Percentiles rank a stretch among this genome's conserved stretches.
phyloP scores from a whole-genome alignment of 2,329 filamentous ascomycete genomes.

The Scedosporium minutisporum region DNA sequence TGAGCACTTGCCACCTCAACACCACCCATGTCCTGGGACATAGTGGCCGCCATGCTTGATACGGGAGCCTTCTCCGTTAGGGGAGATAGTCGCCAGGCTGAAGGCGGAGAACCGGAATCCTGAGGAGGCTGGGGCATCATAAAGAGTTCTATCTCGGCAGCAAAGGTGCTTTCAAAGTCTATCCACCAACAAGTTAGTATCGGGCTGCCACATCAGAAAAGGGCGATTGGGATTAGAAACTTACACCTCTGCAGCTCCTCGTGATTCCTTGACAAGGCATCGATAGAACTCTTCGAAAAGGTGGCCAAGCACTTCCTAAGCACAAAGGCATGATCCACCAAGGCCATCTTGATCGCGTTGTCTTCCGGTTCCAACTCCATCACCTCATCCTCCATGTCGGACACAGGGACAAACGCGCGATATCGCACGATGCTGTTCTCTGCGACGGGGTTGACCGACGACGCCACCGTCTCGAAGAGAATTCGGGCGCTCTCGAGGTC shows the following conservation, averaged over 20 bases:
- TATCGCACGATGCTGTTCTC: conserved; percentile 74
- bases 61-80: conserved; percentile 26
- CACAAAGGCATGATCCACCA: conserved; percentile 82
- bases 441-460: conserved; percentile 64
- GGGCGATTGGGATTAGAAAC: conserved; percentile 25
- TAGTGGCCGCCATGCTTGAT: conserved; percentile 21
- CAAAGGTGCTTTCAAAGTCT: conserved; percentile 56
- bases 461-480: conserved; percentile 65
- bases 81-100: conserved; percentile 41
- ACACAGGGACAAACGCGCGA: conserved; percentile 58
- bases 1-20: conserved; percentile 37
- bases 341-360: conserved; percentile 70
- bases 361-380: conserved; percentile 52
- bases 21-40: conserved; percentile 12
- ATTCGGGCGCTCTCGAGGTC: conserved; percentile 60
- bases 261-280: conserved; percentile 43
- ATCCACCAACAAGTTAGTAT: background rate
- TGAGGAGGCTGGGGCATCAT: conserved; percentile 11
- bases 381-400: conserved; percentile 32
- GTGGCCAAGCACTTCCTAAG: conserved; percentile 71
- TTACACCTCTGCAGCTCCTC: conserved; percentile 57
- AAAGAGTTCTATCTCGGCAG: conserved; percentile 55
- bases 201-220: background rate
- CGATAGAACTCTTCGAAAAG: conserved; percentile 55
- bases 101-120: conserved; percentile 30